Evolutionary conservation across 495 filamentous ascomycete species (phyloP), one percentile per base, ranked within the genome.

Genomic region (Penicillium maclennaniae): DNA sequence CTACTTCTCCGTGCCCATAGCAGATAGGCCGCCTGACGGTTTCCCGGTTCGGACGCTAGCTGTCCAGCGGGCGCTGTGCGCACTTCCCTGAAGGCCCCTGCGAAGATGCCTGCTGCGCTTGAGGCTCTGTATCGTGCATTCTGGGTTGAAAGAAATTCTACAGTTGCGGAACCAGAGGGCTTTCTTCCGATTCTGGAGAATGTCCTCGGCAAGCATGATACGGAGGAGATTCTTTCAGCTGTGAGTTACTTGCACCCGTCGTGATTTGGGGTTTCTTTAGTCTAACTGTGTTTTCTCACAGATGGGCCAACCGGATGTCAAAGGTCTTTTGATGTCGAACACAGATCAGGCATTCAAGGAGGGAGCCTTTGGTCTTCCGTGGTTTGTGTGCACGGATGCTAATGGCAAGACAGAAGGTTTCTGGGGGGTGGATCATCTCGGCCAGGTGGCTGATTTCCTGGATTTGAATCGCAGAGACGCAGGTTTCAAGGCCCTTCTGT

Each of bases 361-460:
- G 7, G 87, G 84, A 7, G 84, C 83, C 1, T 91, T 91, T 68
- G 87, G 87, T 6, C 59, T 90, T 25, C 87, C 87, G 0, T 90
- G 85, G 85, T 79, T 87, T 55, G 77, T 80, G 27, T 84, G 84
- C 69, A 81, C 81, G 17, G 82, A 87, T 60, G 28, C 66, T 6
- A 63, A 77, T 36, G 85, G 85, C 4, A 60, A 79, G 58, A 86
- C 64, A 9, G 83, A 90, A 45, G 70, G 74, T 0, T 88, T 86
- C 67, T 89, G 80, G 77, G 86, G 87, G 1, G 77, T 89, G 45
- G 86, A 88, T 69, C 83, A 87, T 62, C 51, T 89, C 14, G 85
- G 79, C 0, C 81, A 84, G 51, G 77, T 89, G n/a, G 72, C 68
- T 27, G 73, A 82, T 50, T 83, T 84, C 60, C 62, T 90, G 43